Conservation (phyloP, 148 eudicot species). For the Rhododendron mucronatum region DNA sequence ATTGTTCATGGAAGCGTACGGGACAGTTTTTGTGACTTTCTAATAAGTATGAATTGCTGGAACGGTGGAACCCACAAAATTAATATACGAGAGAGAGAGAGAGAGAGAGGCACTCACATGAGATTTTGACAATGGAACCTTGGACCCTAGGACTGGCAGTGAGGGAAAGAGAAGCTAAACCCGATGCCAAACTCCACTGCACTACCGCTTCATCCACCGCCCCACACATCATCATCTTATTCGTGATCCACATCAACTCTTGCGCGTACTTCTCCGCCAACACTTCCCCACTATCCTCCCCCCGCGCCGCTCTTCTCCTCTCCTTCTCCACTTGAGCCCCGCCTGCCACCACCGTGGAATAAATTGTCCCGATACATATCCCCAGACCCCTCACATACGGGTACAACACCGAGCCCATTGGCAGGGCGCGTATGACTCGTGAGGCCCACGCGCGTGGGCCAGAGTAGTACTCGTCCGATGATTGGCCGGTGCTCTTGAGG, state of each 20-base stretch:
- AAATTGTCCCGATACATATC: constrained; percentile 1
- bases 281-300: constrained; percentile 2
- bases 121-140: constrained; percentile 27
- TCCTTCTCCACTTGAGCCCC: not conserved
- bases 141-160: constrained; percentile 27
- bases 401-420: constrained; percentile 17
- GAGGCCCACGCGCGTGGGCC: constrained; percentile 13
- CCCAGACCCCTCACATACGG: constrained; percentile 14
- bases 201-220: constrained; percentile 25
- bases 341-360: not conserved
- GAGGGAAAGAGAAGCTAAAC: constrained; percentile 24
- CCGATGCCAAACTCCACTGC: constrained; percentile 31
- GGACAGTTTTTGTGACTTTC: no score
- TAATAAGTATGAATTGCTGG: no score
- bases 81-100: not conserved
- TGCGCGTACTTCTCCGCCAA: constrained; percentile 33
- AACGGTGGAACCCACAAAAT: no score
- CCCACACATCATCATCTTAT: constrained; percentile 21
- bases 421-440: constrained; percentile 7
- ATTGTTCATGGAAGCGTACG: no score
- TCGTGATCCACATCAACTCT: constrained; percentile 29
- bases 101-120: constrained; percentile 10
- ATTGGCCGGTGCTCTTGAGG: constrained; percentile 8
- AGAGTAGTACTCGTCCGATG: not conserved
- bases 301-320: not conserved